Evolutionary conservation across 2,329 filamentous ascomycete genomes (phyloP), one percentile per base, ranked within the genome.

Genomic region (Mycocentrospora acerina): DNA sequence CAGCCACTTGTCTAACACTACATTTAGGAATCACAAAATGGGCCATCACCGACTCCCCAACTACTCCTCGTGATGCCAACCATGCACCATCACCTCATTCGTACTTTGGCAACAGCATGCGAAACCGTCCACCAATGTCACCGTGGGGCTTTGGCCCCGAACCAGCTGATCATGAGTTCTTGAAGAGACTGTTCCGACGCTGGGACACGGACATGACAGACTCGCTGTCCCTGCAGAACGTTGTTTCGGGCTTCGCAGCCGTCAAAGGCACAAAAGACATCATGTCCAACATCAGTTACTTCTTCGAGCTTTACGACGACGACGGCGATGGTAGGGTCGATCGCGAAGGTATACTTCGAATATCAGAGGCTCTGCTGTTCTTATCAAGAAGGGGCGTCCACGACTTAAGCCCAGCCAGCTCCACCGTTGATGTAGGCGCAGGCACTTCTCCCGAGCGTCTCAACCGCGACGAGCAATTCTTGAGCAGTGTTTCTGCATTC

Each of bases 241-340:
- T 98, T 2, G 93, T 97, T 4, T 86, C 85, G 13, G 93, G 93
- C 0, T 75, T 98, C 30, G 90, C 91, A 2, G 82, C 87, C 11
- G 88, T 98, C 59, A 97, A 95, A 66, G 91, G 93, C 7, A 90
- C 86, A 38, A 84, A 85, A 31, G 93, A 98, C 67, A 96, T 98
- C 51, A 96, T 98, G 91, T 88, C 88, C 19, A 93, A 88, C 42
- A 97, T 98, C 60, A 93, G 84, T 44, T 97, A 97, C 69, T 97
- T 98, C 67, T 98, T 98, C 56, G 88, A 96, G 59, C 80, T 98
- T 0, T 96, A 97, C 65, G 93, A 98, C 62, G 91, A 98, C 51
- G 86, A 91, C 57, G 80, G 83, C 1, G 90, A 95, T 62, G 93
- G 93, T 17, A 89, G 82, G 55, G 90, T 98, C 4, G 93, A 97